Percentiles rank a stretch among this genome's conserved stretches.
phyloP scores from a whole-genome alignment of 345 rosid species.

The Citrus hindsii region DNA sequence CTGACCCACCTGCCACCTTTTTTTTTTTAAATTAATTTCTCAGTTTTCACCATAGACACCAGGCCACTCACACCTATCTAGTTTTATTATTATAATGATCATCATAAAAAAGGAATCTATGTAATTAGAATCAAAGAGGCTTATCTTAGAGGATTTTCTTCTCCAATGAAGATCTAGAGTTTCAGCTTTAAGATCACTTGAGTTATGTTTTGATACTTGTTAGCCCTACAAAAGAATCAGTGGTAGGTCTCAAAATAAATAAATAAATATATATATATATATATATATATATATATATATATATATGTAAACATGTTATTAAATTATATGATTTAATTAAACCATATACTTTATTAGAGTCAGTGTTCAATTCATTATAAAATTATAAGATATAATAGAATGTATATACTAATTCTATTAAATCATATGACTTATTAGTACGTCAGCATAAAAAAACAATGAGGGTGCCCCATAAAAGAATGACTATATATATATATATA shows the following conservation, averaged over 20 bases:
- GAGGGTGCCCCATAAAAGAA: rapidly evolving
- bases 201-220: conserved; percentile 23
- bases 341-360: rapidly evolving
- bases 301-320: no score
- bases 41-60: background rate
- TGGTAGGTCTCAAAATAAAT: background rate
- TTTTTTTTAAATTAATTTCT: background rate
- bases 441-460: no score
- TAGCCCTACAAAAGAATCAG: conserved; percentile 21
- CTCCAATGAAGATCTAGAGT: conserved; percentile 10
- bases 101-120: background rate
- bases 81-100: background rate
- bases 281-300: no score
- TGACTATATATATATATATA: no score
- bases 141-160: background rate
- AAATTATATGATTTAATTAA: background rate
- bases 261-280: no score
- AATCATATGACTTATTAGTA: no score
- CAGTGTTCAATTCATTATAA: no score
- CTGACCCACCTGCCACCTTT: conserved; percentile 5
- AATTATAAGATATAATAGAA: no score
- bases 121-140: background rate
- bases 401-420: no score
- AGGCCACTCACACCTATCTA: background rate
- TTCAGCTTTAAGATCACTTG: conserved; percentile 15